Base-by-base conservation (phyloP, 2,329 filamentous ascomycete genomes). In the Aureobasidium sp. region DNA sequence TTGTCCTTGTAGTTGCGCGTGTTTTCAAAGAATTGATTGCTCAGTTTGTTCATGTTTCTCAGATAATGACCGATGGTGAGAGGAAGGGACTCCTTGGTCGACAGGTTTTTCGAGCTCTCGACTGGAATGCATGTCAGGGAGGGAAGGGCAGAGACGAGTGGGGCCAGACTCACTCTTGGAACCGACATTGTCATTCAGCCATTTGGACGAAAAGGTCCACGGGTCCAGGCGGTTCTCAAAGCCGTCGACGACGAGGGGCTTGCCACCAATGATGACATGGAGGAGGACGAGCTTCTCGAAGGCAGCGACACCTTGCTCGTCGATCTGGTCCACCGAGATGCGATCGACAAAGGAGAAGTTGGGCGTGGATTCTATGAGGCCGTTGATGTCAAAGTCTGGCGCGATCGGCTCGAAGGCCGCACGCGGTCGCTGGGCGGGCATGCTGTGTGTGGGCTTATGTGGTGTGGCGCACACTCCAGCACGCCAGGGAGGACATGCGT, bases 31-130 rank as follows among this genome's bases (percentile, higher is more conserved):
- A 90, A 96, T 71, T 96, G 91, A 56, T 93, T 87, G 0, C 92
- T 86, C 35, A 97, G 83, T 66, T 89, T 85, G 44, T 84, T 82
- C 88, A 97, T 89, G 56, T 91, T 92, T 66, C 89, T 88, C 37
- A 99, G 77, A 74, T 99, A 99, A 73, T 97, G 93, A 1, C 87
- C 88, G 64, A 90, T 90, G 0, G 91, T 93, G 78, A 97, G 89
- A 1, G 88, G 89, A 11, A 96, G 84, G 69, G 93, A 86, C 58
- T 81, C 78, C 64, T 89, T 87, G 14, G 82, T 81, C 11, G 82
- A 83, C 53, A 97, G 85, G 70, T 97, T 91, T 67, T 91, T 85
- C 61, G 95, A 90, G 72, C 85, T 86, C 73, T 97, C 91, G 70
- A 89, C 60, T 61, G 90, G 93, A 33, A 11, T 40, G 17, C 9